Evolutionary conservation across 208 protist genomes (phyloP), one percentile per base, ranked within the genome.

Genomic region (Vickermania spadyakhi): DNA sequence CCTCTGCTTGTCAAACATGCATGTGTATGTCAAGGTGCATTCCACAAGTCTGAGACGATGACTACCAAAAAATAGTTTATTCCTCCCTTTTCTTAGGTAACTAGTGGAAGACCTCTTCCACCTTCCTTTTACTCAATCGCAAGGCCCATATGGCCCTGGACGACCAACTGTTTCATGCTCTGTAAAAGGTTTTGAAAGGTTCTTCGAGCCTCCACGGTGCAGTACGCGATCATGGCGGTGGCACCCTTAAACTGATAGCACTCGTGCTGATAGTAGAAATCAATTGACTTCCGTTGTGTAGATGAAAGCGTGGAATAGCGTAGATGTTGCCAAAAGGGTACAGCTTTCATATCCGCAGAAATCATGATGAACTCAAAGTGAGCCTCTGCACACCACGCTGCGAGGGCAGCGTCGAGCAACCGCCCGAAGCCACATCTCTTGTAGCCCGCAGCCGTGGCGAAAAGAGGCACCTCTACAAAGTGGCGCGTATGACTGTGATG

Each of bases 201-300:
- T n/a, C 25, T 57, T 60, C 36, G 36, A 23, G 28, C 0, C 1
- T 30, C 13, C 13, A 54, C 42, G 7, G 36, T 28, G 64, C 80
- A 89, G 70, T 93, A 93, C 18, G 76, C 68, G 61, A 93, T 89
- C 84, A 94, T 89, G n/a, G 74, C 77, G 60, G 81, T 76, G n/a
- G 84, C 73, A 1, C 75, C 84, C 51, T 77, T 77, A 60, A 94
- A 94, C 53, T 83, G 89, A 69, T 84, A 89, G 68, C 83, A 94
- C 51, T 89, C 81, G 68, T 94, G 81, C 56, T 94, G 79, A 64
- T 94, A 94, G 60, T 82, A 86, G 49, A 91, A 94, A 41, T 75
- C 87, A 54, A 94, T 88, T 27, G 75, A 68, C 26, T 81, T 88
- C 64, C 72, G 66, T 65, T 94, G 84, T 7, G 66, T 74, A 45